Conservation (phyloP, 768 basidiomycete genomes). For the Amanita fuliginea region DNA sequence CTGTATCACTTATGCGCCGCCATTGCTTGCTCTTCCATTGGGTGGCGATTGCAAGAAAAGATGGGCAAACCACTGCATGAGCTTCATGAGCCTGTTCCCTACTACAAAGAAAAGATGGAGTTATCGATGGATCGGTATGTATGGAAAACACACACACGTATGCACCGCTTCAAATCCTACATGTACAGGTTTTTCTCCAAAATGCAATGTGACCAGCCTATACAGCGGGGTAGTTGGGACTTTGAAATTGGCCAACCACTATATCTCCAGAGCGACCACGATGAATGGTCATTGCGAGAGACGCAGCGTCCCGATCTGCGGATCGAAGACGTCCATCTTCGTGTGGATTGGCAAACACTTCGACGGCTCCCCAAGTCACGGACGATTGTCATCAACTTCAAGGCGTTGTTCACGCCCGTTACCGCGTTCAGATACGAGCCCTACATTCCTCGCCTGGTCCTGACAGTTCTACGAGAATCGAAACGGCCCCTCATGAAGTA, state of each 20-base stretch:
- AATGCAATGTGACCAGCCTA: constrained; percentile 34
- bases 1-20: constrained; percentile 34
- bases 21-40: constrained; percentile 34
- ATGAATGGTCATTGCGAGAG: constrained; percentile 22
- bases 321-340: constrained; percentile 30
- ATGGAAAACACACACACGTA: background rate
- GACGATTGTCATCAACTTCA: constrained; percentile 44
- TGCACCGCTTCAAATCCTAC: background rate
- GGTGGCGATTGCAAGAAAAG: constrained; percentile 37
- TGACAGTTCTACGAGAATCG: constrained; percentile 30
- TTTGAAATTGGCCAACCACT: constrained; percentile 40
- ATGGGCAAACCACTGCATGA: constrained; percentile 35
- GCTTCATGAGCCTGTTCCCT: constrained; percentile 36
- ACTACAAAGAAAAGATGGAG: constrained; percentile 37
- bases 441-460: constrained; percentile 34
- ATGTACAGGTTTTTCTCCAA: constrained; percentile 33
- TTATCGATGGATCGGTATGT: constrained; percentile 38
- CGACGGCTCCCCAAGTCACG: constrained; percentile 34
- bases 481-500: constrained; percentile 29
- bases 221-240: constrained; percentile 42
- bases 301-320: constrained; percentile 23
- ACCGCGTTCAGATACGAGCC: constrained; percentile 31
- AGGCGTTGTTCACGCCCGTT: constrained; percentile 40
- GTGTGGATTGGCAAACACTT: constrained; percentile 42
- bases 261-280: constrained; percentile 28